phyloP scores from a whole-genome alignment of 106 monocot genomes.

The Platanthera guangdongensis region DNA sequence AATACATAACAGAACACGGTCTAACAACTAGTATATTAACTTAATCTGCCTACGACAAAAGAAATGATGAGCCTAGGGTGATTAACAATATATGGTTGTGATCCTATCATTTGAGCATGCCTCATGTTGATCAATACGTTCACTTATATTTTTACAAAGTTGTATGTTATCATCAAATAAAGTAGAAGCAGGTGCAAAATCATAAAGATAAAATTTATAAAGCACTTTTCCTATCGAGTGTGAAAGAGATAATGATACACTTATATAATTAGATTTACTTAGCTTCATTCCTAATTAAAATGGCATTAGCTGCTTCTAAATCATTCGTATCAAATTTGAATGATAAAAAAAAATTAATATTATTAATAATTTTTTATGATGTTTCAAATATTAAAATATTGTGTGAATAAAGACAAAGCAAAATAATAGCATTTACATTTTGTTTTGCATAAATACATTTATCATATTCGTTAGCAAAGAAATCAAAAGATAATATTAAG shows the following conservation, averaged over 20 bases:
- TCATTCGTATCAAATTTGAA: constrained; percentile 1
- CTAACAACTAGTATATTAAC: too few relatives aligned
- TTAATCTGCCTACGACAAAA: neutral
- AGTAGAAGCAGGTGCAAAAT: neutral
- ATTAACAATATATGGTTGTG: neutral
- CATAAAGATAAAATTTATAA: neutral
- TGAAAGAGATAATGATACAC: neutral
- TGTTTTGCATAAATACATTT: too few relatives aligned
- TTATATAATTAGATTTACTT: neutral
- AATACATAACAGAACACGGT: too few relatives aligned
- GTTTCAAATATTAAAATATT: neutral
- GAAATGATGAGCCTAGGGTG: neutral
- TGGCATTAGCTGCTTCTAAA: neutral
- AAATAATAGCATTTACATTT: neutral
- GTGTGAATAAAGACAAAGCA: neutral
- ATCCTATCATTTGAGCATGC: neutral
- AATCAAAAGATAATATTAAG: neutral
- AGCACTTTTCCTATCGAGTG: neutral
- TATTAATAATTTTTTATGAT: neutral
- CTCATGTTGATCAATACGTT: neutral
- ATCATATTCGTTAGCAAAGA: neutral
- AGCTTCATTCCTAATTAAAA: neutral
- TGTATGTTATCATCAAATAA: neutral
- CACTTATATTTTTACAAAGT: neutral
- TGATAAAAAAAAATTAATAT: neutral